Percentiles rank a stretch among this genome's conserved stretches.
phyloP scores from a whole-genome alignment of 805 yeast genomes.

The Sugiyamaella smithiae region DNA sequence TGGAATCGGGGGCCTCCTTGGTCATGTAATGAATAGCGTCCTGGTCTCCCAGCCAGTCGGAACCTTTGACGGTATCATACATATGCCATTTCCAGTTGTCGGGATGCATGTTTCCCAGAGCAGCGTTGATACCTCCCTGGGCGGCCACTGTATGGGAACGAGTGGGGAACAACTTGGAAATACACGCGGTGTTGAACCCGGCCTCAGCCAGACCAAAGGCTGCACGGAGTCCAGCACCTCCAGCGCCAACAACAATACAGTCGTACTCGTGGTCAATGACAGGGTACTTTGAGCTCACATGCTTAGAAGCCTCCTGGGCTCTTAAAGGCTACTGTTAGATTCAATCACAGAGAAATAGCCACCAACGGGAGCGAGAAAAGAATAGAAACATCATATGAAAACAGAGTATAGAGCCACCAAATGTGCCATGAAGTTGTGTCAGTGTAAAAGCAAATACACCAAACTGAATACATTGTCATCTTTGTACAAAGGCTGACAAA shows the following conservation, averaged over 20 bases:
- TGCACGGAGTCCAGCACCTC: constrained; percentile 98
- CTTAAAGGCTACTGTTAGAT: constrained; percentile 32
- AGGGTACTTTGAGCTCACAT: constrained; percentile 71
- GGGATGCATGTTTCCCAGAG: constrained; percentile 95
- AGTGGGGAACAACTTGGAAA: constrained; percentile 94
- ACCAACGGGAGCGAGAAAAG: too few relatives aligned
- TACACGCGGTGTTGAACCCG: constrained; percentile 96
- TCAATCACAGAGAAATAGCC: too few relatives aligned
- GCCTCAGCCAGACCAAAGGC: constrained; percentile 97
- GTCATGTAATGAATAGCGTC: constrained; percentile 99
- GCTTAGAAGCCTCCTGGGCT: constrained; percentile 48
- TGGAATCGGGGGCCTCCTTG: constrained; percentile 93
- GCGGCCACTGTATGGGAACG: constrained; percentile 99
- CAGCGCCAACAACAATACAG: constrained; percentile 97
- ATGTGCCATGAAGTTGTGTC: too few relatives aligned
- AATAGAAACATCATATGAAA: too few relatives aligned
- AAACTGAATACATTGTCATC: too few relatives aligned
- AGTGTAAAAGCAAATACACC: too few relatives aligned
- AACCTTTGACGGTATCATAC: constrained; percentile 99
- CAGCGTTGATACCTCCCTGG: constrained; percentile 99
- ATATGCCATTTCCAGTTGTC: constrained; percentile 99
- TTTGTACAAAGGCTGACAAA: too few relatives aligned
- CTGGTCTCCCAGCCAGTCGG: constrained; percentile 99
- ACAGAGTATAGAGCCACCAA: too few relatives aligned
- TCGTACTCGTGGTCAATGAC: constrained; percentile 97